Percentiles rank a stretch among this genome's conserved stretches.
These are phyloP conservation scores for Zygosaccharomyces siamensis DNA, from an alignment of 805 yeast genomes.

Conservation along the genomic window DNA sequence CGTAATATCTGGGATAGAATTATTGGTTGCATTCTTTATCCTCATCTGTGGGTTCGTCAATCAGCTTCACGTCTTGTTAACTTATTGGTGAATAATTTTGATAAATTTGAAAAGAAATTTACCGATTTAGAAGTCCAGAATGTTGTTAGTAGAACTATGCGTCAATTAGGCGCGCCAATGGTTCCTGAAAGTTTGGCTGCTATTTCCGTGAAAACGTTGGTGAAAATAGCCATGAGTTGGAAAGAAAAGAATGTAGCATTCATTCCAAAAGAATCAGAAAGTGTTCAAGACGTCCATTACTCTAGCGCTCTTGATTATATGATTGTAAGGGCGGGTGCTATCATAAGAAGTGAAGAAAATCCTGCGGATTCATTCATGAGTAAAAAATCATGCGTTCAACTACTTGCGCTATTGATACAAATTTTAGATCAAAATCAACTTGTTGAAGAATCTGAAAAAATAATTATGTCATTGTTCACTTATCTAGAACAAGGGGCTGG, in stretches of 20 bases:
- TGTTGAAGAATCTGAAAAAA: constrained; percentile 40
- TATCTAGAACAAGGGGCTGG: constrained; percentile 40
- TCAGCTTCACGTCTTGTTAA: constrained; percentile 58
- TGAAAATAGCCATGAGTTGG: constrained; percentile 60
- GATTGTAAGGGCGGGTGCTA: constrained; percentile 53
- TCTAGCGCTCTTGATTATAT: constrained; percentile 36
- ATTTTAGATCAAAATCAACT: constrained; percentile 43
- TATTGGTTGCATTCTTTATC: constrained; percentile 60
- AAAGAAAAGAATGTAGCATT: constrained; percentile 40
- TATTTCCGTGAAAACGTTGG: constrained; percentile 63
- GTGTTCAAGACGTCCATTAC: constrained; percentile 22
- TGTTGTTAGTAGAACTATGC: constrained; percentile 60
- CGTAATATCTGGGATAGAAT: constrained; percentile 48
- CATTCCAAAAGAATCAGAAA: constrained; percentile 30
- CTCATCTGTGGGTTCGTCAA: constrained; percentile 89
- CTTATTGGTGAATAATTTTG: constrained; percentile 41
- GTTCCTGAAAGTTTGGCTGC: constrained; percentile 58
- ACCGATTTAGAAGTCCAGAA: constrained; percentile 53
- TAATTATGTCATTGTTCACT: constrained; percentile 51
- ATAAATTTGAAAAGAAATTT: constrained; percentile 34
- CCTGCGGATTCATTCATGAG: constrained; percentile 50
- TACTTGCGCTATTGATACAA: constrained; percentile 60
- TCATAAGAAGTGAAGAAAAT: constrained; percentile 62
- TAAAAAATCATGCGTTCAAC: constrained; percentile 65
- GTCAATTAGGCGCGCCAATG: constrained; percentile 78